Conservation (phyloP, 495 filamentous ascomycete genomes). For the Mytilinidion resinicola region DNA sequence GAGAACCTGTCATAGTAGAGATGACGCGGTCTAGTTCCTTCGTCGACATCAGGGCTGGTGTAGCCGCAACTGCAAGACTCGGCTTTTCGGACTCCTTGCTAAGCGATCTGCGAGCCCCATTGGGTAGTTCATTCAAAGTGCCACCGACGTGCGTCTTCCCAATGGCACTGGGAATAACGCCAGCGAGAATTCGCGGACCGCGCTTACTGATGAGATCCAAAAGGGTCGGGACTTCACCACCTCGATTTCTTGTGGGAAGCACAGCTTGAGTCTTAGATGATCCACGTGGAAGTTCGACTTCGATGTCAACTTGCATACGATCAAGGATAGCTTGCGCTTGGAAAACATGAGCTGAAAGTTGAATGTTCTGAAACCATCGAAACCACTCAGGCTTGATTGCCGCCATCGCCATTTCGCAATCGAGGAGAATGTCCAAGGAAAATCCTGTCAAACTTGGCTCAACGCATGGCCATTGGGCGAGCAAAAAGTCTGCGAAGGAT, state of each 20-base stretch:
- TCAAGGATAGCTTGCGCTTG: slow-evolving; percentile 38
- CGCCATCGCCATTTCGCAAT: slow-evolving; percentile 30
- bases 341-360: slow-evolving; percentile 40
- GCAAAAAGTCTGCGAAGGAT: neutral
- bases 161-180: no score
- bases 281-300: no score
- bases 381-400: slow-evolving; percentile 44
- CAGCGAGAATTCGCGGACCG: neutral
- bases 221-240: neutral
- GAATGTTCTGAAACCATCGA: slow-evolving; percentile 40
- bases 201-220: neutral
- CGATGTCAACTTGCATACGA: neutral
- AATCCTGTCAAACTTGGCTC: neutral
- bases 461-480: slow-evolving; percentile 10
- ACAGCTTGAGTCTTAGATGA: no score
- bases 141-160: no score
- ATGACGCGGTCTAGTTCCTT: no score
- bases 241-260: neutral
- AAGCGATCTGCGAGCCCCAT: no score
- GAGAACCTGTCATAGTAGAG: no score
- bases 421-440: neutral
- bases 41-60: no score
- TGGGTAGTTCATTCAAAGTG: no score
- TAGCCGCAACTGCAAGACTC: no score
- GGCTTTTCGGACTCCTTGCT: no score